A percentile compares a stretch with the other conserved stretches of the same genome.
Evolutionary conservation across 148 eudicot genomes (phyloP).

Genomic region (Arbutus unedo): DNA sequence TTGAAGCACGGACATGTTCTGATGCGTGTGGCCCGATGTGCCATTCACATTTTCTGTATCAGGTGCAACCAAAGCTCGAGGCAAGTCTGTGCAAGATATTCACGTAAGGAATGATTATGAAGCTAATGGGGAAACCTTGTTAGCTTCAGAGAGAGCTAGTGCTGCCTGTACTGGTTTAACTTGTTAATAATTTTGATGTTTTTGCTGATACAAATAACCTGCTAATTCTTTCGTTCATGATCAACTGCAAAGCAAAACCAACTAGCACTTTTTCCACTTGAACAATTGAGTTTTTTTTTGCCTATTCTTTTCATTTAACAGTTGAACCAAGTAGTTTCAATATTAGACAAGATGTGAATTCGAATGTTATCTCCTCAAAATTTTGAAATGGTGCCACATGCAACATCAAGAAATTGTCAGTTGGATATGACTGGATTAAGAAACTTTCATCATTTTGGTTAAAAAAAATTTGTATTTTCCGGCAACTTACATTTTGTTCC

Average conservation of each 20-base stretch:
- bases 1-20: conserved; percentile 52
- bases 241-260: background rate
- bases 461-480: background rate
- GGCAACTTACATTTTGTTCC: background rate
- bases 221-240: background rate
- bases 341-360: background rate
- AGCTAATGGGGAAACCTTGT: background rate
- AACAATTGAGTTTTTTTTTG: background rate
- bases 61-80: conserved; percentile 51
- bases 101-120: background rate
- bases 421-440: background rate
- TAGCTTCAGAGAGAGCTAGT: background rate
- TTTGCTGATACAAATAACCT: background rate
- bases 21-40: conserved; percentile 47
- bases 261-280: background rate
- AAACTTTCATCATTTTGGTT: background rate
- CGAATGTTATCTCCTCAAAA: background rate
- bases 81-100: conserved; percentile 32
- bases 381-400: background rate
- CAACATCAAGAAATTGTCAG: background rate
- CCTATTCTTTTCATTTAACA: background rate
- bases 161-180: background rate
- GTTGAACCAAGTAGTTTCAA: background rate
- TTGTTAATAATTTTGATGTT: background rate
- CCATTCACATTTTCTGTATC: conserved; percentile 50